Conservation (phyloP, 2,329 filamentous ascomycete genomes). For the Fusarium sp. region DNA sequence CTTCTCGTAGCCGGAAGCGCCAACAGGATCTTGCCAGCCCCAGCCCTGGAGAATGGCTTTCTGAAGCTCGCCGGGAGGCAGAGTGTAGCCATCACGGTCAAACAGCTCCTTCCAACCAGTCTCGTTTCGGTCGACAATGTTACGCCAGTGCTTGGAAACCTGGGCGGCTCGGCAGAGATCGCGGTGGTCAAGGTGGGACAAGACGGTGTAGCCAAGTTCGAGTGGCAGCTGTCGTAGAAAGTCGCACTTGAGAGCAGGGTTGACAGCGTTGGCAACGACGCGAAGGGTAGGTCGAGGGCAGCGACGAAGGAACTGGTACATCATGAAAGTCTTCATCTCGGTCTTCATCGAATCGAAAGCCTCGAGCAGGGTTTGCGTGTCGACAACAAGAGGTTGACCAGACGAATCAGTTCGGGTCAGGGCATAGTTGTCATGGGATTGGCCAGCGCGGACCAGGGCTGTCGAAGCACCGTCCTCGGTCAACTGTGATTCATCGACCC, state of each 20-base stretch:
- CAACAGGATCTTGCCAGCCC: constrained; percentile 93
- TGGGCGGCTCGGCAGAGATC: constrained; percentile 91
- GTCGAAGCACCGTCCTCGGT: constrained; percentile 45
- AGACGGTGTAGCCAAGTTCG: constrained; percentile 86
- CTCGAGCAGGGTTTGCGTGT: constrained; percentile 86
- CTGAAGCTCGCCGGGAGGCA: constrained; percentile 83
- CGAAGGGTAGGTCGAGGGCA: constrained; percentile 89
- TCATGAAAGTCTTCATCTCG: constrained; percentile 92
- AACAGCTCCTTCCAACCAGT: constrained; percentile 95
- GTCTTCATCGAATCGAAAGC: constrained; percentile 90
- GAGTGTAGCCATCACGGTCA: constrained; percentile 79
- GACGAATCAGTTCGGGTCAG: constrained; percentile 40
- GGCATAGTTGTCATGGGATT: constrained; percentile 39
- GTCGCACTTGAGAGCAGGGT: constrained; percentile 93
- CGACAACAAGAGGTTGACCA: constrained; percentile 62
- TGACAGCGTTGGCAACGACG: constrained; percentile 88
- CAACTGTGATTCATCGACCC: constrained; percentile 54
- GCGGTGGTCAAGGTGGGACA: constrained; percentile 83
- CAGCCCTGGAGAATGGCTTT: constrained; percentile 89
- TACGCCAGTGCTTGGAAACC: constrained; percentile 93
- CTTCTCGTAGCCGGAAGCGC: constrained; percentile 75
- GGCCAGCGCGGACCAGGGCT: constrained; percentile 40
- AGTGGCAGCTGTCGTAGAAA: constrained; percentile 84
- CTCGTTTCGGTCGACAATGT: constrained; percentile 90
- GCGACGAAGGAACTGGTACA: constrained; percentile 91